Conservation (phyloP, 1,284 basidiomycete species). For the Puccinia polysora region DNA sequence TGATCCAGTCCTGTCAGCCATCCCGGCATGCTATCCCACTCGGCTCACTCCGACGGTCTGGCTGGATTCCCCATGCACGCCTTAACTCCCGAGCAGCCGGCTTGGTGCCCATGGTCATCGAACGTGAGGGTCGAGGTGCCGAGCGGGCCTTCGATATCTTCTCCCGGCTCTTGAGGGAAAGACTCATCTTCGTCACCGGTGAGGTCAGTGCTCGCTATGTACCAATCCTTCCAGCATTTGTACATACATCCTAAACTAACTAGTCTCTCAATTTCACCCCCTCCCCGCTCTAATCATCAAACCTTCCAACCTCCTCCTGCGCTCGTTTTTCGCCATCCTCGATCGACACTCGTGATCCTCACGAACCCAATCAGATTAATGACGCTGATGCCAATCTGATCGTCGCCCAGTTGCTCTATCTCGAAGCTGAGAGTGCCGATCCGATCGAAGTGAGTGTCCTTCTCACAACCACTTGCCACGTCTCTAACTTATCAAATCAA, state of each 20-base stretch:
- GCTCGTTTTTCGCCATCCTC: not conserved
- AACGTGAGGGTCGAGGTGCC: constrained; percentile 76
- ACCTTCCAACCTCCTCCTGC: no score
- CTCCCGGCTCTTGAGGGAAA: constrained; percentile 77
- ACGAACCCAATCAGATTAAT: constrained; percentile 61
- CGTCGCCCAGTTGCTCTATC: constrained; percentile 82
- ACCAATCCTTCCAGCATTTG: no score
- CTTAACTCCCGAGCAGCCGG: constrained; percentile 46
- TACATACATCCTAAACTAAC: no score
- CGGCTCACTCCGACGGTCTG: not conserved
- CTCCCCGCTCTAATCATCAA: no score
- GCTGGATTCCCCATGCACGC: not conserved
- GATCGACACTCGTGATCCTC: not conserved
- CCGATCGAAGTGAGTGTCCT: constrained; percentile 60
- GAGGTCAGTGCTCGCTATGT: constrained; percentile 65
- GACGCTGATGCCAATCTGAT: constrained; percentile 76
- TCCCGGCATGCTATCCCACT: no score
- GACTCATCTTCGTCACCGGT: constrained; percentile 87
- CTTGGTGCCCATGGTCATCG: constrained; percentile 83
- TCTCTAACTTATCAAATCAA: no score
- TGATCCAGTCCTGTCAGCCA: no score
- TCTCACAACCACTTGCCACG: not conserved
- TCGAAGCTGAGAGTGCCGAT: constrained; percentile 88
- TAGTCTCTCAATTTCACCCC: no score
- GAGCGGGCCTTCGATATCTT: constrained; percentile 93